A percentile compares a stretch with the other conserved stretches of the same genome.
Conservation (phyloP, 1,284 basidiomycete genomes). For the Termitomyces sp. region DNA sequence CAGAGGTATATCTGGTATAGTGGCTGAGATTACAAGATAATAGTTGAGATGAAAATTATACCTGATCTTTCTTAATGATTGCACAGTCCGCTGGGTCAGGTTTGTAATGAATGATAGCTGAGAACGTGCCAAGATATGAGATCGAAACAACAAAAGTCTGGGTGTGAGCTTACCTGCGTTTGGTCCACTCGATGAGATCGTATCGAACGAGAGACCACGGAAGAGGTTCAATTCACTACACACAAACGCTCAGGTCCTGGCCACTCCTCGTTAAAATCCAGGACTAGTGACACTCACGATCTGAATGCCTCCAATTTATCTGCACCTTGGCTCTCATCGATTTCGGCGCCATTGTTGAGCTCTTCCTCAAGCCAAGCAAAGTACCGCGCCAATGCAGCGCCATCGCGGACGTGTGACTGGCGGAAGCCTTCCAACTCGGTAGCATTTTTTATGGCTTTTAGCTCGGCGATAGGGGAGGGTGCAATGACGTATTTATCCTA, state of each 20-base stretch:
- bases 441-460: conserved; percentile 89
- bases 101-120: conserved; percentile 92
- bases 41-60: background rate
- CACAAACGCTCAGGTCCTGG: background rate
- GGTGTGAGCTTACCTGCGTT: conserved; percentile 63
- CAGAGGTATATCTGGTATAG: conserved; percentile 78
- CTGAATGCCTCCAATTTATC: conserved; percentile 77
- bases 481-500: conserved; percentile 56
- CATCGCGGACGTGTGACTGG: conserved; percentile 86
- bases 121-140: background rate
- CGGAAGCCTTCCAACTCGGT: conserved; percentile 89
- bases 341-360: conserved; percentile 54
- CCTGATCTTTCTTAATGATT: conserved; percentile 62
- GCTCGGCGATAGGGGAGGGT: conserved; percentile 73
- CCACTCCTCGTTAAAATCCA: conserved; percentile 1
- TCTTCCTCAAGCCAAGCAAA: conserved; percentile 94
- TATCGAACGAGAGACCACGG: conserved; percentile 86
- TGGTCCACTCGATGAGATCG: conserved; percentile 87
- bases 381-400: conserved; percentile 81
- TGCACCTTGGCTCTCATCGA: conserved; percentile 83
- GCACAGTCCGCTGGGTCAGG: conserved; percentile 76
- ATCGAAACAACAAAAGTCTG: background rate
- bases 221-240: conserved; percentile 69
- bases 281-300: conserved; percentile 46
- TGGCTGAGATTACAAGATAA: background rate